Percentiles rank a stretch among this genome's conserved stretches.
phyloP scores from a whole-genome alignment of 2,329 filamentous ascomycete genomes.

The Exophiala phaeomuriformis region DNA sequence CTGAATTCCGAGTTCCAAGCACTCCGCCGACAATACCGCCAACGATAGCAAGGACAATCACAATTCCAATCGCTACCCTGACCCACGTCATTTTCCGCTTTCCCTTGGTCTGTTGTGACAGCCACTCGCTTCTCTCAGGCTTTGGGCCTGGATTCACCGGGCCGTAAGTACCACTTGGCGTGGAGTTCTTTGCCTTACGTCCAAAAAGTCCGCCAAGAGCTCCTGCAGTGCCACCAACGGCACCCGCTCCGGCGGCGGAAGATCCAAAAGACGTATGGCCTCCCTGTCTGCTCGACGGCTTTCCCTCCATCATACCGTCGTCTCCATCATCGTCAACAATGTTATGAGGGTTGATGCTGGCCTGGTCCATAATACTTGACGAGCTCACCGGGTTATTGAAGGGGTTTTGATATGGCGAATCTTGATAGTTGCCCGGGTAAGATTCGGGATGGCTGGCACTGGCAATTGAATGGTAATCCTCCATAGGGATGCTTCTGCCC shows the following conservation, averaged over 20 bases:
- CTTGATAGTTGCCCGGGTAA: conserved; percentile 40
- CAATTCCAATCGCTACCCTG: conserved; percentile 53
- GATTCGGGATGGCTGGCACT: conserved; percentile 30
- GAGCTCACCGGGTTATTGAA: conserved; percentile 49
- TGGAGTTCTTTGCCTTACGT: conserved; percentile 33
- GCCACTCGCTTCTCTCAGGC: conserved; percentile 60
- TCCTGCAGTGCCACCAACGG: conserved; percentile 37
- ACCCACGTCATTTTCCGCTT: conserved; percentile 65
- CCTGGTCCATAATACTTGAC: conserved; percentile 40
- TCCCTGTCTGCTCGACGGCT: conserved; percentile 26
- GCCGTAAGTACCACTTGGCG: conserved; percentile 48
- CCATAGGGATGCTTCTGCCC: conserved; percentile 45
- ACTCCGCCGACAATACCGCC: conserved; percentile 69
- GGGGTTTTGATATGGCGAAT: conserved; percentile 61
- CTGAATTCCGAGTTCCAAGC: conserved; percentile 49
- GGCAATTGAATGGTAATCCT: conserved; percentile 34
- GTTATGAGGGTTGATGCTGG: conserved; percentile 57
- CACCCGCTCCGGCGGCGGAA: conserved; percentile 41
- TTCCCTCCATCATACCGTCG: conserved; percentile 60
- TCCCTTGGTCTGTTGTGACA: conserved; percentile 51
- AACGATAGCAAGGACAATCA: conserved; percentile 64
- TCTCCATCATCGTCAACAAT: conserved; percentile 77
- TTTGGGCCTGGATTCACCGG: conserved; percentile 40
- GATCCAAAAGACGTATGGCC: conserved; percentile 48
- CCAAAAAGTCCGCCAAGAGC: conserved; percentile 37